These are phyloP conservation scores for Chaetoscypha palmicola DNA, from an alignment of 2,329 filamentous ascomycete species.

Conservation along the genomic window DNA sequence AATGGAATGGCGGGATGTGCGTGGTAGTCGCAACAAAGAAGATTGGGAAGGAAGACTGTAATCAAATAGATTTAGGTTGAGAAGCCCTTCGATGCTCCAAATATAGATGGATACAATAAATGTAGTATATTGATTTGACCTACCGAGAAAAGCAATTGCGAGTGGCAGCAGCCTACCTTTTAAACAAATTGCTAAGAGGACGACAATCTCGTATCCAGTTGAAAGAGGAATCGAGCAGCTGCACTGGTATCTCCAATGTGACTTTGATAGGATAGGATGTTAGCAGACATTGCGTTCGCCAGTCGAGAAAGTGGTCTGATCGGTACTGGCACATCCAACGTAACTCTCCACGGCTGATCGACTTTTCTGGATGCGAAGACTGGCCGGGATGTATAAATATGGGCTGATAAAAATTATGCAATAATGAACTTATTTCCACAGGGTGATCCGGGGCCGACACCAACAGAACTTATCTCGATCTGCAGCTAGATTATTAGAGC, in stretches of 20 bases:
- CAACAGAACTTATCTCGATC: background rate
- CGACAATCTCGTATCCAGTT: background rate
- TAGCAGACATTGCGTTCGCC: background rate
- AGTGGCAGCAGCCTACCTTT: slow-evolving; percentile 5
- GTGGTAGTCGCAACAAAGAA: no score
- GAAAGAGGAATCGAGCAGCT: background rate
- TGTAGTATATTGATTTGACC: background rate
- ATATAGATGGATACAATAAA: background rate
- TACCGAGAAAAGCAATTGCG: background rate
- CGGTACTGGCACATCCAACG: background rate
- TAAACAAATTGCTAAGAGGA: background rate
- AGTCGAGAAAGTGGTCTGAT: slow-evolving; percentile 5
- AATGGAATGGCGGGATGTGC: background rate
- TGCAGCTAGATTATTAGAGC: background rate
- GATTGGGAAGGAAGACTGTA: no score
- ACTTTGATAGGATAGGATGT: slow-evolving; percentile 1
- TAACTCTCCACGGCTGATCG: slow-evolving; percentile 1
- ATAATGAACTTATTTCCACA: slow-evolving; percentile 8
- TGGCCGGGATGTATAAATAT: slow-evolving; percentile 1
- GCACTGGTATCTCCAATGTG: background rate
- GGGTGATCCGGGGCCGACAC: no score
- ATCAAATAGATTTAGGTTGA: no score
- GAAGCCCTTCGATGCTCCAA: background rate
- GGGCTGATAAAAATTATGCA: slow-evolving; percentile 14
- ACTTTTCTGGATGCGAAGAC: slow-evolving; percentile 9